Percentiles rank a stretch among this genome's conserved stretches.
phyloP scores from a whole-genome alignment of 805 yeast species.

The Zygosaccharomyces kombuchaensis region DNA sequence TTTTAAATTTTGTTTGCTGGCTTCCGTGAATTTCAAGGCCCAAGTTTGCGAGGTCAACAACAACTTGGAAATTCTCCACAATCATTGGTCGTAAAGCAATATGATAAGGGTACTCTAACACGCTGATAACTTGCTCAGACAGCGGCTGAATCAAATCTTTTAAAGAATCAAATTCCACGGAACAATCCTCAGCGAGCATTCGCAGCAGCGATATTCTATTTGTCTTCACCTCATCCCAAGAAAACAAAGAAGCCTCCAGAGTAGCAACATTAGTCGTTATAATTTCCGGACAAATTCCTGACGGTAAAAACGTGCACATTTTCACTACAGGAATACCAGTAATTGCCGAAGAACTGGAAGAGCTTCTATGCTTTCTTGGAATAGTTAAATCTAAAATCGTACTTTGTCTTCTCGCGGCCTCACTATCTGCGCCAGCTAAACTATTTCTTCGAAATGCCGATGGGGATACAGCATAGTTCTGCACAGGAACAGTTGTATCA shows the following conservation, averaged over 20 bases:
- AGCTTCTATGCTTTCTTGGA: constrained; percentile 12
- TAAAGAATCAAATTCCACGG: not conserved
- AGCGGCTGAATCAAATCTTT: not conserved
- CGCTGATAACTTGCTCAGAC: constrained; percentile 6
- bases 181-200: constrained; percentile 6
- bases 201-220: constrained; percentile 10
- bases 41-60: constrained; percentile 5
- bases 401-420: constrained; percentile 22
- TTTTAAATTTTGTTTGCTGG: not conserved
- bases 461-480: constrained; percentile 21
- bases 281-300: constrained; percentile 8
- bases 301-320: constrained; percentile 8
- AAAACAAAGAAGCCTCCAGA: constrained; percentile 13
- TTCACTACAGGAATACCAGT: constrained; percentile 1
- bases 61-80: constrained; percentile 13
- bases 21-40: not conserved
- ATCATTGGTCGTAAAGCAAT: constrained; percentile 10
- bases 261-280: constrained; percentile 15
- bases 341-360: constrained; percentile 13
- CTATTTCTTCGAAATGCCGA: constrained; percentile 24
- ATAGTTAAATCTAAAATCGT: constrained; percentile 9
- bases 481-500: constrained; percentile 8
- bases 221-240: constrained; percentile 7
- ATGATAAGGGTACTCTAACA: constrained; percentile 15
- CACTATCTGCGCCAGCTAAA: constrained; percentile 21